Evolutionary conservation across 2,329 filamentous ascomycete species (phyloP), one percentile per base, ranked within the genome.

Genomic region (Exserohilum rostratum): DNA sequence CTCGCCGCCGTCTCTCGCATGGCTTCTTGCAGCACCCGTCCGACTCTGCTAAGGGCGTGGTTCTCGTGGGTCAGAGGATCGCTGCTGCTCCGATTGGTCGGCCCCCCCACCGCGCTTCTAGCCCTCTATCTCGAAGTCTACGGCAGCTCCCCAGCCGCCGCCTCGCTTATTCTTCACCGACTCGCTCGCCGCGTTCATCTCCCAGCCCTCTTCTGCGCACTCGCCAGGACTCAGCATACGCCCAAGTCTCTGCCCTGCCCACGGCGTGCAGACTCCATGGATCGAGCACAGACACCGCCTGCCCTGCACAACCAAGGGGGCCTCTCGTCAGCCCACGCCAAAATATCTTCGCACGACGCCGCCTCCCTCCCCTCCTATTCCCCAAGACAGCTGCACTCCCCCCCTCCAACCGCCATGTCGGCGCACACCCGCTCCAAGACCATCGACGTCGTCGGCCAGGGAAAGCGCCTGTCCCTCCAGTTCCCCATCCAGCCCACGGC

Each of bases 381-480:
- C 55, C 50, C 60, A 38, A 50, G 54, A 55, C 58, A 4, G 22
- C 22, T 25, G 22, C 7, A 4, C 22, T 25, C 45, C 46, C 27
- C 48, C 46, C 42, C 55, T 50, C 20, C 53, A 50, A 56, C 53
- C 53, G 61, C 60, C 54, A 57, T 63, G 56, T 54, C 50, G 55
- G 65, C 64, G 55, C 70, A 73, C 63, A 43, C 64, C 62, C 73
- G 73, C 54, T 72, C 73, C 45, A 67, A 64, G 57, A 68, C 69
- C 25, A 65, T 69, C 53, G 72, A 75, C 64, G 56, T 71, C 37
- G 60, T 70, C 50, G 62, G 66, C 42, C 70, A 74, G 53, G 66
- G 68, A 62, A 82, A 81, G 56, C 78, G 80, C 50, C 73, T 81
- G 52, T 81, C 79, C 17, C 66, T 82, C 46, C 79, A 78, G 37